Evolutionary conservation across 768 basidiomycete species (phyloP), one percentile per base, ranked within the genome.

Genomic region (Auricularia sp.): DNA sequence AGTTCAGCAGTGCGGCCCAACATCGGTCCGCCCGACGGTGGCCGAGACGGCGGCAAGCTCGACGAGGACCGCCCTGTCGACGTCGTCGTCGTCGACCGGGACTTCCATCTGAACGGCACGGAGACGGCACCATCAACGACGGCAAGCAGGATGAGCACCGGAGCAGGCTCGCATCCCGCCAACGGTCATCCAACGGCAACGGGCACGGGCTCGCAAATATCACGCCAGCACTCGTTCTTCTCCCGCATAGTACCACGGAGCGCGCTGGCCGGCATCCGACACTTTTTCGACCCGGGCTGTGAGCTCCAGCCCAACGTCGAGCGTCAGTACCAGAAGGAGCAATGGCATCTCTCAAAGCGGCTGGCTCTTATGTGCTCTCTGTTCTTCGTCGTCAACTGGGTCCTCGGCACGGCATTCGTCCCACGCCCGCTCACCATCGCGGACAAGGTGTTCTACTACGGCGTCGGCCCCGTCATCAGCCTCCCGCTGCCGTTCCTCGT

Each of bases 21-120:
- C 21, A 29, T 47, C 43, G 59, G 8, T 29, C 60, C 7, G 61
- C 35, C 8, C 35, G 21, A 12, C 61, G 18, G 8, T 12, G 29
- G 29, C 29, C 29, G 29, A 29, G 43, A 11, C 61, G 23, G 35
- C 34, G 61, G 36, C 29, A 53, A 61, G n/a, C 54, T 61, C 16
- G 61, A 65, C 44, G 61, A 65, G 44, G 64, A 65, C 3, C 33
- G 59, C 64, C 47, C 42, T 34, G 84, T 90, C 7, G 83, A 91
- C 72, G 83, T 88, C 75, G 83, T 90, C 23, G 84, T 91, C 29
- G 89, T 91, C 16, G 89, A 91, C 72, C 81, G 88, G 59, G 75
- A 79, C 36, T 88, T 61, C 23, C 64, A 69, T 12, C 62, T 66
- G 64, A 66, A 66, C 43, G 65, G 69, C 64, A 64, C 58, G 10